Conservation (phyloP, 768 basidiomycete species). For the Sarcomyxa edulis region DNA sequence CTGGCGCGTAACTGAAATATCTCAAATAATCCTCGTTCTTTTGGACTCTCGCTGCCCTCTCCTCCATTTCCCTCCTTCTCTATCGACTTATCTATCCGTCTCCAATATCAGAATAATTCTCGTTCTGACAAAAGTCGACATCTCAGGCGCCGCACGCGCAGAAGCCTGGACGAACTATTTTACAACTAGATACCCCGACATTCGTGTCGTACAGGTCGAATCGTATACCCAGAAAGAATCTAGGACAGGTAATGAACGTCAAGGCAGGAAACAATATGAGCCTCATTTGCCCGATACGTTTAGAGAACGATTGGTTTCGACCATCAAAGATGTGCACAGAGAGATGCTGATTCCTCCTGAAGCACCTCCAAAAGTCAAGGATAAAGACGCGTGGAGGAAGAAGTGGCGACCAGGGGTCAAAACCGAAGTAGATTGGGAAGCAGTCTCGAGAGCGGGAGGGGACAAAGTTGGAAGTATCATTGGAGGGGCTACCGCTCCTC, state of each 20-base stretch:
- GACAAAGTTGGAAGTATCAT: slow-evolving; percentile 40
- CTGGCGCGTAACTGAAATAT: slow-evolving; percentile 94
- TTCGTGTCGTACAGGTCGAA: slow-evolving; percentile 70
- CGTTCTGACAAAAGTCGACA: slow-evolving; percentile 85
- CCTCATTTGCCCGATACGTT: slow-evolving; percentile 68
- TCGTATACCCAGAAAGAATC: slow-evolving; percentile 60
- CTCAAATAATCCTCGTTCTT: slow-evolving; percentile 82
- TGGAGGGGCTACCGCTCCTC: slow-evolving; percentile 34
- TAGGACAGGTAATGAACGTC: slow-evolving; percentile 28
- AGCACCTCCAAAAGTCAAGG: slow-evolving; percentile 29
- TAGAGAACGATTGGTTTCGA: slow-evolving; percentile 47
- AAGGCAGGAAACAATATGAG: slow-evolving; percentile 46
- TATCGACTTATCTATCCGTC: slow-evolving; percentile 58
- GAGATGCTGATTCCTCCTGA: slow-evolving; percentile 67
- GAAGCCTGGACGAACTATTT: slow-evolving; percentile 65
- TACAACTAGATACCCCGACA: slow-evolving; percentile 41
- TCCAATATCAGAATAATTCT: slow-evolving; percentile 52
- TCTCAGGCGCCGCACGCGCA: slow-evolving; percentile 62
- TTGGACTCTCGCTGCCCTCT: slow-evolving; percentile 88
- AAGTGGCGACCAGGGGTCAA: slow-evolving; percentile 68
- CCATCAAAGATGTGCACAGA: slow-evolving; percentile 61
- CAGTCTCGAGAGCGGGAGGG: slow-evolving; percentile 39
- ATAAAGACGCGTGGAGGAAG: slow-evolving; percentile 41
- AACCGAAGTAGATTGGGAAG: slow-evolving; percentile 69
- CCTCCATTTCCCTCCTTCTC: slow-evolving; percentile 80